Evolutionary conservation across 192 early-diverging fungal genomes (phyloP).

Genomic region (Coemansia umbellata): DNA sequence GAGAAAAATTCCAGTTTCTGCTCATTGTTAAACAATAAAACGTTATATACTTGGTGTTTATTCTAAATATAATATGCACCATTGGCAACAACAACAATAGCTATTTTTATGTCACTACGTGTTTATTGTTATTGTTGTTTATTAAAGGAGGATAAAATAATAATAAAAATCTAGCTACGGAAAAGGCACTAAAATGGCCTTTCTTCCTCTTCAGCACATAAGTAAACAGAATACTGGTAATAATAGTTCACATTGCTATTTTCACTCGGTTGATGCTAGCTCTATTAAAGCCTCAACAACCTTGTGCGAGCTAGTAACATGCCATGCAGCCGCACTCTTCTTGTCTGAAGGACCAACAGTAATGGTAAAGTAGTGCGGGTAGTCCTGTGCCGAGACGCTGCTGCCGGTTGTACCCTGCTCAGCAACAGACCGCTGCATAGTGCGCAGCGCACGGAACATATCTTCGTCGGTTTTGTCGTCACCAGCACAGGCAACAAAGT

Average conservation of each 20-base stretch:
- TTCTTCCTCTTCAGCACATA: too few relatives aligned
- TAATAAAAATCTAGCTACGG: not conserved
- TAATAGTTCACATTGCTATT: too few relatives aligned
- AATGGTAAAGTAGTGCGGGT: slow-evolving; percentile 61
- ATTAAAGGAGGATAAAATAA: not conserved
- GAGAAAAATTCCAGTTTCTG: too few relatives aligned
- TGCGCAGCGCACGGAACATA: slow-evolving; percentile 80
- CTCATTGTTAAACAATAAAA: too few relatives aligned
- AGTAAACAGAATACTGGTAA: too few relatives aligned
- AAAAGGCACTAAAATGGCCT: too few relatives aligned
- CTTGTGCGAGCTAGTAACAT: slow-evolving; percentile 55
- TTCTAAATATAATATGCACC: too few relatives aligned
- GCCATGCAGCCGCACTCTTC: slow-evolving; percentile 84
- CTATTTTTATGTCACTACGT: not conserved
- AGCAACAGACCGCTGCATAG: slow-evolving; percentile 15
- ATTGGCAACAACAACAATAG: not conserved
- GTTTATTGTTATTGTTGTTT: slow-evolving; percentile 3
- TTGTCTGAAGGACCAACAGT: slow-evolving; percentile 84
- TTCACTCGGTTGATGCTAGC: slow-evolving; percentile 12
- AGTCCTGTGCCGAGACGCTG: slow-evolving; percentile 2
- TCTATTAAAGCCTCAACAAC: slow-evolving; percentile 23
- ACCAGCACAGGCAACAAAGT: slow-evolving; percentile 94
- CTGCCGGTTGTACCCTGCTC: not conserved
- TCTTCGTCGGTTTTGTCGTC: slow-evolving; percentile 98
- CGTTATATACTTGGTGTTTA: too few relatives aligned